These are phyloP conservation scores for Pistacia integerrima DNA, from an alignment of 345 rosid species.

Conservation along the genomic window DNA sequence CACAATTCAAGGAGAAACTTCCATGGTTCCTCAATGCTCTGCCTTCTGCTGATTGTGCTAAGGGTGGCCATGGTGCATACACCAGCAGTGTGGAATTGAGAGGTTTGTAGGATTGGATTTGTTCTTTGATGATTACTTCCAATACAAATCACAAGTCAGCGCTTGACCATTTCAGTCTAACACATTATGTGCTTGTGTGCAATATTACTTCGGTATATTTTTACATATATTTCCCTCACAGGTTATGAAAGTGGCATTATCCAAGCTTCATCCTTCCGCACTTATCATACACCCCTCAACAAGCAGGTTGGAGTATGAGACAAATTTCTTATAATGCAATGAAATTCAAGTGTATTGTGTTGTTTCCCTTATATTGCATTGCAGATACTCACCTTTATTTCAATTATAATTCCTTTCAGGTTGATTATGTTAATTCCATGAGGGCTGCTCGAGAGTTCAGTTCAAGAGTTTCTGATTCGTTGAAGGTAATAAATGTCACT, in stretches of 20 bases:
- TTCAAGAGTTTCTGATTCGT: constrained; percentile 70
- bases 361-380: constrained; percentile 11
- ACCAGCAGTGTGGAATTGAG: constrained; percentile 78
- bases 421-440: constrained; percentile 87
- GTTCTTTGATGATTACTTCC: constrained; percentile 5
- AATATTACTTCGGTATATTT: neutral
- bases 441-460: constrained; percentile 90
- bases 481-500: constrained; percentile 52
- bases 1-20: constrained; percentile 85
- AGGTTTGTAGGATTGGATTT: constrained; percentile 51
- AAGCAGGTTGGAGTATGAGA: constrained; percentile 60
- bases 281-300: constrained; percentile 94
- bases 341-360: constrained; percentile 3
- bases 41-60: constrained; percentile 97
- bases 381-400: constrained; percentile 4
- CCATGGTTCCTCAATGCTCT: constrained; percentile 95
- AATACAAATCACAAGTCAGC: neutral
- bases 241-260: constrained; percentile 77
- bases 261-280: constrained; percentile 97
- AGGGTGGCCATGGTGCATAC: constrained; percentile 99
- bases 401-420: constrained; percentile 37
- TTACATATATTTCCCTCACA: constrained; percentile 30
- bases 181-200: neutral
- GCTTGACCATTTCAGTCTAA: neutral
- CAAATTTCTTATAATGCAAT: constrained; percentile 5